Base-by-base conservation (phyloP, 495 filamentous ascomycete species). In the Neurospora sp. region DNA sequence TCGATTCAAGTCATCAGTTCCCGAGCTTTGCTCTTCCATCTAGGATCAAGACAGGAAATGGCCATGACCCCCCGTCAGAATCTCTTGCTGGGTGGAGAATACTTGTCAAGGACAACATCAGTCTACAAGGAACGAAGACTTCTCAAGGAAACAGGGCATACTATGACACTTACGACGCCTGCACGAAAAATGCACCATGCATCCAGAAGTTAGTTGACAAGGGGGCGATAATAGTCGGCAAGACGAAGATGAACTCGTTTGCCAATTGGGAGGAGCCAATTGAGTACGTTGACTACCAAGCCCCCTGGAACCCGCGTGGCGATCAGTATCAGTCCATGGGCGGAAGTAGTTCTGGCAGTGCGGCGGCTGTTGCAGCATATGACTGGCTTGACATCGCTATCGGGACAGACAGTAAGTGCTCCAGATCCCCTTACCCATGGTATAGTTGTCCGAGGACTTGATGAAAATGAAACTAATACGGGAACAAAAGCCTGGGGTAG, bases 91-190 rank as follows among this genome's bases (percentile, higher is more conserved):
- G 46, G 20, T 54, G 46, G 20, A 54, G 46, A 54, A 54, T 54
- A 54, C 46, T 54, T 2, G 81, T 91, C 74, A 92, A 92, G 78
- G 90, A 91, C 74, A 87, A 90, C 70, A 89, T 85, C 77, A 82
- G 88, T 39, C 78, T 91, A 11, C 82, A 82, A 0, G 89, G 90
- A 3, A 76, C 89, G 2, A 85, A 85, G 72, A 87, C 85, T 0
- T 84, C 85, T 39, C 83, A 85, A 73, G 86, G 88, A 69, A 89
- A 88, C 76, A 79, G 87, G 12, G 88, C 87, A 0, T 89, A 84
- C 81, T 86, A 88, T 70, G 78, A 85, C 27, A 78, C 89, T 0
- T 91, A 88, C 73, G 82, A 84, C 1, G 73, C 86, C 0, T 79
- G 79, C 31, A 85, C 79, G 16, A 77, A 70, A 3, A 90, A 85